phyloP scores from a whole-genome alignment of 73 alveolate genomes.

The Effrenium voratum region DNA sequence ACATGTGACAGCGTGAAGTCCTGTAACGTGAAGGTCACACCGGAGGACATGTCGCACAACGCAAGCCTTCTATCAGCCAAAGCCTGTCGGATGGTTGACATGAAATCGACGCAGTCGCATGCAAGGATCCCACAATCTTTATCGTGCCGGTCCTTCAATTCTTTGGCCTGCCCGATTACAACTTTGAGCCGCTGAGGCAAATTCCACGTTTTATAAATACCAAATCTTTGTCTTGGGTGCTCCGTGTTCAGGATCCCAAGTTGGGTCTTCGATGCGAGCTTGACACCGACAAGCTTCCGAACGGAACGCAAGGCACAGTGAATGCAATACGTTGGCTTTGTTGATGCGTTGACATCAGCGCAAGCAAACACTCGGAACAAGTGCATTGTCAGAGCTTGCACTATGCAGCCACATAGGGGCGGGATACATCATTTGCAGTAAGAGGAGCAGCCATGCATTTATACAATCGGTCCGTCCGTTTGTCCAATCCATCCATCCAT shows the following conservation, averaged over 20 bases:
- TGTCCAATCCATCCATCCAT: too few species aligned
- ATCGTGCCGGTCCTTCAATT: constrained; percentile 83
- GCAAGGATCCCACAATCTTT: constrained; percentile 49
- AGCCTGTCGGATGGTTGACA: background rate
- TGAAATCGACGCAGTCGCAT: background rate
- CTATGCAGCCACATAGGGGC: too few species aligned
- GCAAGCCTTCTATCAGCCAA: constrained; percentile 58
- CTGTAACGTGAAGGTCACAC: constrained; percentile 25
- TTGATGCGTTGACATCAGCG: too few species aligned
- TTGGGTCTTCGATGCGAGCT: constrained; percentile 87
- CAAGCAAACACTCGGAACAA: too few species aligned
- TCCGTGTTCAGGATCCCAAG: constrained; percentile 50
- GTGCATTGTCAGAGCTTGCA: too few species aligned
- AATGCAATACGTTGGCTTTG: background rate
- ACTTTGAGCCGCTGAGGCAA: constrained; percentile 75
- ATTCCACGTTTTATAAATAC: background rate
- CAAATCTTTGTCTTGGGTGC: background rate
- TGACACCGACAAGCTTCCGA: constrained; percentile 49
- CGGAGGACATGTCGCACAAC: constrained; percentile 91
- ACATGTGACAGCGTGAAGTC: too few species aligned
- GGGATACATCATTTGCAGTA: too few species aligned
- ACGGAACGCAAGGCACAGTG: constrained; percentile 43
- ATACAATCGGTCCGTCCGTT: too few species aligned
- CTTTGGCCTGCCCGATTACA: constrained; percentile 87
- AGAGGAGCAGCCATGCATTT: too few species aligned